These are phyloP conservation scores for Hortiboletus rubellus DNA, from an alignment of 1,284 basidiomycete species.

Conservation along the genomic window DNA sequence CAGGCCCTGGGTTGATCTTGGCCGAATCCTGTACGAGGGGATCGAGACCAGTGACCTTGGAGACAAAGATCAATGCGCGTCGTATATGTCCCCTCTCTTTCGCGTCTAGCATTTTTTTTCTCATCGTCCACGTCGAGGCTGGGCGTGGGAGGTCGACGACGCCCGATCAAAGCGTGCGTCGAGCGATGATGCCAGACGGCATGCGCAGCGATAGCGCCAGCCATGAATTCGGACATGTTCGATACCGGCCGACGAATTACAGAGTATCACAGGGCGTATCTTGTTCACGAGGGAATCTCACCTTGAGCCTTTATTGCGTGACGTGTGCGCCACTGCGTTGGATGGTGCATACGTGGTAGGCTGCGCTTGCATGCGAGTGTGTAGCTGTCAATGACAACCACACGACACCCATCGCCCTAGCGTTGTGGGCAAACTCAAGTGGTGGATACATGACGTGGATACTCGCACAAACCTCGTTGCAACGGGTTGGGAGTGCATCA, in stretches of 20 bases:
- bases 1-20: neutral
- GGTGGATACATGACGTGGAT: neutral
- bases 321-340: neutral
- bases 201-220: neutral
- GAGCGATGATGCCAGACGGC: neutral
- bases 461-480: conserved; percentile 6
- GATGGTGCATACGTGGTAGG: neutral
- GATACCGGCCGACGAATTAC: too few relatives aligned
- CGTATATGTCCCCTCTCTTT: neutral
- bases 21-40: neutral
- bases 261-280: neutral
- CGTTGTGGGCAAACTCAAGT: neutral
- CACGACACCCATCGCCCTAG: neutral
- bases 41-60: neutral
- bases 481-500: conserved; percentile 2
- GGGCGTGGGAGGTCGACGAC: conserved; percentile 6
- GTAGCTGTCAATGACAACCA: conserved; percentile 2
- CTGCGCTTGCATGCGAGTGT: neutral
- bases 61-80: neutral
- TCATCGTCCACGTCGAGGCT: neutral
- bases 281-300: conserved; percentile 7
- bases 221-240: neutral
- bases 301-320: neutral
- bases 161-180: conserved; percentile 5
- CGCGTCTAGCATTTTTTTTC: neutral